Percentiles rank a stretch among this genome's conserved stretches.
These are phyloP conservation scores for Terfezia claveryi DNA, from an alignment of 495 filamentous ascomycete species.

Conservation along the genomic window DNA sequence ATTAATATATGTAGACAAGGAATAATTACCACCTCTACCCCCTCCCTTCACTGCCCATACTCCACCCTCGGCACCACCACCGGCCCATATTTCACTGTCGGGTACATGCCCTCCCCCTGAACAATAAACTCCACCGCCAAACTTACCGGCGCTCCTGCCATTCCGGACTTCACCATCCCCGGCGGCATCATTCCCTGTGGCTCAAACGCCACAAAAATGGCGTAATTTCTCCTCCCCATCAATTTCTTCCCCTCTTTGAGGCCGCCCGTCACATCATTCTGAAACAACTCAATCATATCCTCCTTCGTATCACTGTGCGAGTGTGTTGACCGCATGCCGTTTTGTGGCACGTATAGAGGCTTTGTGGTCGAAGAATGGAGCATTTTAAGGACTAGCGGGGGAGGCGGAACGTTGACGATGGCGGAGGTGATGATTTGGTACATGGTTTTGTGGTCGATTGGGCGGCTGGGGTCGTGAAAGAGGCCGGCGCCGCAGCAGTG, in stretches of 20 bases:
- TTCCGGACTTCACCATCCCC: constrained; percentile 21
- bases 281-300: constrained; percentile 99
- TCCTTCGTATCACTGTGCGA: constrained; percentile 74
- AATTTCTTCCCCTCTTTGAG: constrained; percentile 65
- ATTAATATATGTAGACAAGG: too few species aligned
- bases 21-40: too few species aligned
- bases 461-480: constrained; percentile 79
- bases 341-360: constrained; percentile 68
- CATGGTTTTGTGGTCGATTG: constrained; percentile 94
- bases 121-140: constrained; percentile 94
- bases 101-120: constrained; percentile 64
- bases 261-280: constrained; percentile 61
- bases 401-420: constrained; percentile 71
- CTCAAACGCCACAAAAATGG: constrained; percentile 84
- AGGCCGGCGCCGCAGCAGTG: constrained; percentile 82
- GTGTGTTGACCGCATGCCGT: constrained; percentile 60
- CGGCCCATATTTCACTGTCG: constrained; percentile 86
- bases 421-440: constrained; percentile 87
- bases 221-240: constrained; percentile 83
- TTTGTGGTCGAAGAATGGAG: constrained; percentile 58
- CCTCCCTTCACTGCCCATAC: constrained; percentile 30
- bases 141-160: constrained; percentile 47
- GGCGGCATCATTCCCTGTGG: constrained; percentile 46
- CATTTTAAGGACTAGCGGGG: constrained; percentile 69
- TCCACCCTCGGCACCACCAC: constrained; percentile 88